These are phyloP conservation scores for Rhodotorula sp. DNA, from an alignment of 1,284 basidiomycete genomes.

Conservation along the genomic window DNA sequence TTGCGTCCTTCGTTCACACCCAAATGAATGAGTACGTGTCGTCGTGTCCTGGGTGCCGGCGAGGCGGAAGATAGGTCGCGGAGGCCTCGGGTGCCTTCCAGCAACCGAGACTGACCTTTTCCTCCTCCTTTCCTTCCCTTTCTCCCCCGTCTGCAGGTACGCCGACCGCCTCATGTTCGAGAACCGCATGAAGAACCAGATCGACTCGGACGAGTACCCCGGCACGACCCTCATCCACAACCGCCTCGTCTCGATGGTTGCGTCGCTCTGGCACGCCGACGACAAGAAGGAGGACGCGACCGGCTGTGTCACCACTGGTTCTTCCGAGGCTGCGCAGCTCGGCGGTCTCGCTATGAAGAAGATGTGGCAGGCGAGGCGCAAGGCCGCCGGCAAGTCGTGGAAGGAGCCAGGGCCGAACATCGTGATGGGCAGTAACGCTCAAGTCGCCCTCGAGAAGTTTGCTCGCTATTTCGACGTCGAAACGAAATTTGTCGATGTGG, in stretches of 20 bases:
- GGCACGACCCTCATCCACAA: constrained; percentile 58
- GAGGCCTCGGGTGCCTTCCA: neutral
- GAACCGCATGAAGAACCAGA: constrained; percentile 4
- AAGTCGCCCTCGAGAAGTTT: constrained; percentile 77
- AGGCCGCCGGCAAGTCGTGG: constrained; percentile 72
- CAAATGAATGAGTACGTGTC: constrained; percentile 4
- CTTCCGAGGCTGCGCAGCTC: constrained; percentile 62
- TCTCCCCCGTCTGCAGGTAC: constrained; percentile 1
- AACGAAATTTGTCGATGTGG: constrained; percentile 70
- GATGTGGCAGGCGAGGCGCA: constrained; percentile 84
- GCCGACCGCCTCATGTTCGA: constrained; percentile 15
- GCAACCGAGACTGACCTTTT: neutral
- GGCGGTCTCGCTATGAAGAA: constrained; percentile 87
- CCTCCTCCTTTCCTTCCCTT: neutral
- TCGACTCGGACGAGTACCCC: constrained; percentile 15
- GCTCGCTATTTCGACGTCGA: constrained; percentile 83
- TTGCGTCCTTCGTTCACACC: constrained; percentile 50
- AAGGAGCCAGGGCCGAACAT: constrained; percentile 60
- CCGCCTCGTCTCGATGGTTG: constrained; percentile 80
- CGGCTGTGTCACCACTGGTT: constrained; percentile 91
- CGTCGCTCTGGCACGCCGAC: constrained; percentile 89
- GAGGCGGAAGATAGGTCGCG: too few species aligned
- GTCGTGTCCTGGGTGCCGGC: neutral
- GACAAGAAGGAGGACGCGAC: constrained; percentile 64
- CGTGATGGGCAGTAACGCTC: constrained; percentile 77